Conservation (phyloP, 257 asterid genomes). For the Solanum rostratum region DNA sequence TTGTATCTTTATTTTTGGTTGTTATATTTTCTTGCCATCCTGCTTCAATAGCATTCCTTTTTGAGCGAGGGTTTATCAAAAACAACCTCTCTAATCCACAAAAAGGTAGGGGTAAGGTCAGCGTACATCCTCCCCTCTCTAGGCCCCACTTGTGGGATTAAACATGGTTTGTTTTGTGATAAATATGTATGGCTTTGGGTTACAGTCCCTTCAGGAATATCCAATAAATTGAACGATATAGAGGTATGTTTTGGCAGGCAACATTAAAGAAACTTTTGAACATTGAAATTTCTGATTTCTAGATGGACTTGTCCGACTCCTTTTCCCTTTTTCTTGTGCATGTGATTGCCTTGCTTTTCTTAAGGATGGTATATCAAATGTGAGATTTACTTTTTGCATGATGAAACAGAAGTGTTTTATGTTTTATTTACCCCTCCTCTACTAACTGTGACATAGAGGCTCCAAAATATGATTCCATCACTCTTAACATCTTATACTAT, state of each 20-base stretch:
- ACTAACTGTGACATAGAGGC: not conserved
- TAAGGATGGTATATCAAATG: not conserved
- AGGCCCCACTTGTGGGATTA: not conserved
- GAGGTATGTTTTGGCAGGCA: not conserved
- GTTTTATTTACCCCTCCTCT: not conserved
- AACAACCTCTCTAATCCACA: not conserved
- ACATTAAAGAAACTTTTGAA: not conserved
- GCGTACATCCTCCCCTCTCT: not conserved
- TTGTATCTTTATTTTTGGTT: not conserved
- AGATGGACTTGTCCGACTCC: not conserved
- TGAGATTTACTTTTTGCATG: not conserved
- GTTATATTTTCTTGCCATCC: not conserved
- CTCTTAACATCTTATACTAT: not conserved
- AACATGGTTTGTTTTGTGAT: not conserved
- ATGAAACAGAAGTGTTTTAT: not conserved
- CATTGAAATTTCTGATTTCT: not conserved
- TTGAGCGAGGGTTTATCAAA: not conserved
- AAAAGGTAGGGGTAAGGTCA: not conserved
- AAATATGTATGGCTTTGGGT: not conserved
- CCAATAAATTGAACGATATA: not conserved
- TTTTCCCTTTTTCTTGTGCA: not conserved
- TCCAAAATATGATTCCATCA: not conserved
- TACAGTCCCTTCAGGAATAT: not conserved
- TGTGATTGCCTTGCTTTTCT: not conserved
- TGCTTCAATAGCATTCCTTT: not conserved